Evolutionary conservation across 176 grass and related monocot species (phyloP).

Genomic region (Alopecurus myosuroides): DNA sequence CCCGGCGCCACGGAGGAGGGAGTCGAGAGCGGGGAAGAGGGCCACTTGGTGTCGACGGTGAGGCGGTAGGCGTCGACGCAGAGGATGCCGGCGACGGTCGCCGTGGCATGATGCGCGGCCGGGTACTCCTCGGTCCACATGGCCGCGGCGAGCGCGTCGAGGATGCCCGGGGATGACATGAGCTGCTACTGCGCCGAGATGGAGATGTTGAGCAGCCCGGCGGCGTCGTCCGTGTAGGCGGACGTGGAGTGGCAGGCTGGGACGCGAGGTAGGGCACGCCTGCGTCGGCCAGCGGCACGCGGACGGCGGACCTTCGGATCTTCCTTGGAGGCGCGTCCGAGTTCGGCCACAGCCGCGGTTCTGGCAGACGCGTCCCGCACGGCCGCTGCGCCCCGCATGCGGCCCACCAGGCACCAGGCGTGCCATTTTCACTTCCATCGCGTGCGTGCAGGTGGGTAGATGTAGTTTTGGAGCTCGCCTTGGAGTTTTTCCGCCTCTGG

Average conservation of each 20-base stretch:
- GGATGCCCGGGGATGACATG: conserved; percentile 49
- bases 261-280: conserved; percentile 62
- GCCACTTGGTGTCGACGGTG: conserved; percentile 37
- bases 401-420: conserved; percentile 47
- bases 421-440: conserved; percentile 69
- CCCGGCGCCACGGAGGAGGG: conserved; percentile 35
- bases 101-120: conserved; percentile 63
- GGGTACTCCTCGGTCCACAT: conserved; percentile 24
- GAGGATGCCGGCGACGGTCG: conserved; percentile 69
- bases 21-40: conserved; percentile 54
- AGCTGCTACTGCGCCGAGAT: conserved; percentile 56
- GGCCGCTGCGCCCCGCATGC: conserved; percentile 39
- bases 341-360: conserved; percentile 42
- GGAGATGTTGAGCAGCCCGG: conserved; percentile 79
- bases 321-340: conserved; percentile 59
- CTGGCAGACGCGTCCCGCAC: conserved; percentile 19
- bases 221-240: conserved; percentile 42
- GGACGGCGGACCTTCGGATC: conserved; percentile 68
- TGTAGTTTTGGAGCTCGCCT: conserved; percentile 11
- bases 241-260: conserved; percentile 21
- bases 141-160: conserved; percentile 59
- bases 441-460: background rate
- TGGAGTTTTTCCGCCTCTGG: background rate
- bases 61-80: conserved; percentile 58
- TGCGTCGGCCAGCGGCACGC: conserved; percentile 42